Evolutionary conservation across 2,329 filamentous ascomycete genomes (phyloP).

Genomic region (Dryadomyces quercivorus): DNA sequence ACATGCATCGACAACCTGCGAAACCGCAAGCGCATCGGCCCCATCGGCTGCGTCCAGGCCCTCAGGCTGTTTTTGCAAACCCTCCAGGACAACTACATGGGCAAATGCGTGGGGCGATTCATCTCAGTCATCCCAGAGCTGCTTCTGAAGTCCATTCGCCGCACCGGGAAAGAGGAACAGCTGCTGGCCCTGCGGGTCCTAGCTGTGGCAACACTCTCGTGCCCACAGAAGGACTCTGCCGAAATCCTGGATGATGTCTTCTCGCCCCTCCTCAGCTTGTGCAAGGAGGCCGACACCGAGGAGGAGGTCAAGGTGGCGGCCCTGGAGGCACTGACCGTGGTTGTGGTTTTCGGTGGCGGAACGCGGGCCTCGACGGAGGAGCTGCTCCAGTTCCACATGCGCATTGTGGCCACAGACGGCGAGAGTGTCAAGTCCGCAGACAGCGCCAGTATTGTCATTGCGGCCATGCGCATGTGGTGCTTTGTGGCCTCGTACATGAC

Average conservation of each 20-base stretch:
- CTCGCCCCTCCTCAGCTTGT: conserved; percentile 44
- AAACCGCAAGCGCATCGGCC: conserved; percentile 64
- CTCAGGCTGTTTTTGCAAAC: conserved; percentile 51
- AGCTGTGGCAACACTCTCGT: conserved; percentile 56
- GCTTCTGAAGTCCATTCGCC: conserved; percentile 58
- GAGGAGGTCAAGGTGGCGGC: conserved; percentile 53
- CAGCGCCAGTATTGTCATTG: conserved; percentile 56
- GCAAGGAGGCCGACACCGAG: conserved; percentile 56
- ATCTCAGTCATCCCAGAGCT: conserved; percentile 50
- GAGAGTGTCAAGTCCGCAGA: conserved; percentile 59
- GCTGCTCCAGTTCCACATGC: conserved; percentile 61
- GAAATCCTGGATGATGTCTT: conserved; percentile 52
- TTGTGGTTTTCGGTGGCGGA: conserved; percentile 64
- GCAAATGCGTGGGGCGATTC: conserved; percentile 46
- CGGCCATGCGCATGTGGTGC: conserved; percentile 67
- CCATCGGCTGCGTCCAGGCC: conserved; percentile 54
- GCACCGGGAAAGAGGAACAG: conserved; percentile 56
- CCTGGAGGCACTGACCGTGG: conserved; percentile 62
- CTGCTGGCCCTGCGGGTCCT: conserved; percentile 61
- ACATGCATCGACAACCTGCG: conserved; percentile 60
- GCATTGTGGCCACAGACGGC: conserved; percentile 71
- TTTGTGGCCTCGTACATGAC: conserved; percentile 49
- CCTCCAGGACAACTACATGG: conserved; percentile 55
- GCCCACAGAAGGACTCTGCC: conserved; percentile 36
- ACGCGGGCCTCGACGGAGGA: conserved; percentile 55